Percentiles rank a stretch among this genome's conserved stretches.
These are phyloP conservation scores for Phytophthora quininea DNA, from an alignment of 352 stramenopile genomes.

Conservation along the genomic window DNA sequence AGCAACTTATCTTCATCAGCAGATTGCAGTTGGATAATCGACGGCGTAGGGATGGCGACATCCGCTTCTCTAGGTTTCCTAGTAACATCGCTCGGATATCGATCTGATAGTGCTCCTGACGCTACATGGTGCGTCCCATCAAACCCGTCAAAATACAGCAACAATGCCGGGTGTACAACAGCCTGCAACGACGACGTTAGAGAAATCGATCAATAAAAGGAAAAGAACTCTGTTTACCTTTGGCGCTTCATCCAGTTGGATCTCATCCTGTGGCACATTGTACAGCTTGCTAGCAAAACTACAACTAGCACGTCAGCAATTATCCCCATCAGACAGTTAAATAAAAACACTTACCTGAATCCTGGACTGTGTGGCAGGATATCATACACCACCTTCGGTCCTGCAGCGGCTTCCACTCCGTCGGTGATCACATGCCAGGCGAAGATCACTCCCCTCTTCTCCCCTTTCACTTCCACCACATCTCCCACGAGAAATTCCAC, in stretches of 20 bases:
- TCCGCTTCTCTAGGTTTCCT: conserved; percentile 6
- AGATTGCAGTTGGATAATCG: conserved; percentile 77
- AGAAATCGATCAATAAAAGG: background rate
- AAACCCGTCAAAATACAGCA: conserved; percentile 86
- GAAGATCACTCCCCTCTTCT: conserved; percentile 66
- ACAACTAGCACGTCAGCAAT: background rate
- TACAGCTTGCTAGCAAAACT: conserved; percentile 65
- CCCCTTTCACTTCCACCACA: conserved; percentile 61
- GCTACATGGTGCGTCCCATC: conserved; percentile 59
- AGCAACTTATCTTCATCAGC: conserved; percentile 71
- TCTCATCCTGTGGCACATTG: conserved; percentile 62
- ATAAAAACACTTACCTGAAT: conserved; percentile 26
- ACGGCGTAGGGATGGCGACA: conserved; percentile 37
- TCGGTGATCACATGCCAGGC: conserved; percentile 51
- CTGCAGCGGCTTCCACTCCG: conserved; percentile 38
- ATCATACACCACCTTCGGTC: conserved; percentile 65
- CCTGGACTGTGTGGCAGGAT: conserved; percentile 65
- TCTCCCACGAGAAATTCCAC: conserved; percentile 68
- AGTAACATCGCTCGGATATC: conserved; percentile 62
- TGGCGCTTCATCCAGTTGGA: conserved; percentile 43
- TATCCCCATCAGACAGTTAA: too few relatives aligned
- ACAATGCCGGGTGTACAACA: conserved; percentile 61
- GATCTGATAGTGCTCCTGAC: conserved; percentile 59
- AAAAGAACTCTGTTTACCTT: conserved; percentile 35
- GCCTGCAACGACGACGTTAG: conserved; percentile 33